Evolutionary conservation across 352 stramenopile genomes (phyloP).

Genomic region (Thalassiosira gravida): DNA sequence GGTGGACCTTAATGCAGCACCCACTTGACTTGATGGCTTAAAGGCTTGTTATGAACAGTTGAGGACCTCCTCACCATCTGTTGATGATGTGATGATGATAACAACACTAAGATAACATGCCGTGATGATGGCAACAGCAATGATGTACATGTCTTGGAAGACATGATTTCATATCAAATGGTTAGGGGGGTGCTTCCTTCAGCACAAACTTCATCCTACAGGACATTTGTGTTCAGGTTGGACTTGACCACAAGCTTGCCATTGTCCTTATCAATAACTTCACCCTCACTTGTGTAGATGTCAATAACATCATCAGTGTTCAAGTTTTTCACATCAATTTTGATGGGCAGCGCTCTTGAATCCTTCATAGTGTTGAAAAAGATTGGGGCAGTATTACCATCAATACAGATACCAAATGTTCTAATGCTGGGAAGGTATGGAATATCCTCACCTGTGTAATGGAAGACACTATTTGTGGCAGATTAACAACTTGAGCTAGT

Average conservation of each 20-base stretch:
- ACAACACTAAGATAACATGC: no score
- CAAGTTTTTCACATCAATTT: constrained; percentile 86
- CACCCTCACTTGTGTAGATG: constrained; percentile 86
- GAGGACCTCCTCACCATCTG: no score
- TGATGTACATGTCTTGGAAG: no score
- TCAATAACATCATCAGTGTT: constrained; percentile 88
- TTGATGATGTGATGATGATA: no score
- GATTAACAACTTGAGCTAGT: constrained; percentile 86
- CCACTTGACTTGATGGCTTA: no score
- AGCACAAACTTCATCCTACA: constrained; percentile 88
- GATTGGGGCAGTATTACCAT: constrained; percentile 88
- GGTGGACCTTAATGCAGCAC: no score
- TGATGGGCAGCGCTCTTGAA: constrained; percentile 87
- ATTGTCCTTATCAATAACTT: constrained; percentile 73
- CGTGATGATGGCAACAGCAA: no score
- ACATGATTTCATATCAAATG: constrained; percentile 86
- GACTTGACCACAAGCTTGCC: constrained; percentile 84
- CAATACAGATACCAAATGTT: constrained; percentile 85
- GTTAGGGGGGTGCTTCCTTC: constrained; percentile 88
- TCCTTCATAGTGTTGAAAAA: constrained; percentile 91
- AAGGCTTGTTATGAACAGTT: no score
- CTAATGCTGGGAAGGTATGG: constrained; percentile 86
- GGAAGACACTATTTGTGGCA: constrained; percentile 88
- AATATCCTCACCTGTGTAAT: constrained; percentile 88
- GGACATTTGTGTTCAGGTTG: constrained; percentile 86